Evolutionary conservation across 169 alveolate species (phyloP).

Genomic region (Plasmodium fragile): DNA sequence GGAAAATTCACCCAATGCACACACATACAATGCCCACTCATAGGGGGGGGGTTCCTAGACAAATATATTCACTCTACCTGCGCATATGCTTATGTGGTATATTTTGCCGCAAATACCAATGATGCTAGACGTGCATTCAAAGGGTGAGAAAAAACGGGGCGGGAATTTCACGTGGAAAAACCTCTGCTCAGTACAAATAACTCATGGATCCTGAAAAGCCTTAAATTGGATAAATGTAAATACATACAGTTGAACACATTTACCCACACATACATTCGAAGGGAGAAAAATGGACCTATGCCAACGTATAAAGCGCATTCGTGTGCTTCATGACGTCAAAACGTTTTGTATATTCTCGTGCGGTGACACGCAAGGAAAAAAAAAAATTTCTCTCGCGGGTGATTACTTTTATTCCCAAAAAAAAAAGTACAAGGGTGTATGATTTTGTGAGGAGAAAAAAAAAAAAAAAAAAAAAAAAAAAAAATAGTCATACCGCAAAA

Average conservation of each 20-base stretch:
- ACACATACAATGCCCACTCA: neutral
- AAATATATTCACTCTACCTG: neutral
- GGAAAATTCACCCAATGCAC: neutral
- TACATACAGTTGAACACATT: neutral
- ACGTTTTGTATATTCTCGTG: neutral
- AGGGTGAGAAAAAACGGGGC: neutral
- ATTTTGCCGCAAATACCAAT: neutral
- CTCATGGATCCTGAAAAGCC: neutral
- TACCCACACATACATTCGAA: neutral
- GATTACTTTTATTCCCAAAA: neutral
- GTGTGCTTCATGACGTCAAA: neutral
- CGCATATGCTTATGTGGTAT: neutral
- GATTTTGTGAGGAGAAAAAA: neutral
- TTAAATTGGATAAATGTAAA: neutral
- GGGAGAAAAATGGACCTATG: neutral
- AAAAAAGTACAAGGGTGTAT: neutral
- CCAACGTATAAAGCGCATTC: neutral
- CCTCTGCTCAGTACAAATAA: neutral
- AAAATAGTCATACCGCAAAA: neutral
- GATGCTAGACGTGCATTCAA: neutral
- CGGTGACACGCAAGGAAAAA: neutral
- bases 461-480: neutral
- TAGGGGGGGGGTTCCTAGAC: neutral
- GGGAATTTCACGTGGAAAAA: neutral
- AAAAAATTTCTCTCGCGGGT: neutral